Evolutionary conservation across 148 eudicot species (phyloP).

Genomic region (Rhododendron williamsianum): DNA sequence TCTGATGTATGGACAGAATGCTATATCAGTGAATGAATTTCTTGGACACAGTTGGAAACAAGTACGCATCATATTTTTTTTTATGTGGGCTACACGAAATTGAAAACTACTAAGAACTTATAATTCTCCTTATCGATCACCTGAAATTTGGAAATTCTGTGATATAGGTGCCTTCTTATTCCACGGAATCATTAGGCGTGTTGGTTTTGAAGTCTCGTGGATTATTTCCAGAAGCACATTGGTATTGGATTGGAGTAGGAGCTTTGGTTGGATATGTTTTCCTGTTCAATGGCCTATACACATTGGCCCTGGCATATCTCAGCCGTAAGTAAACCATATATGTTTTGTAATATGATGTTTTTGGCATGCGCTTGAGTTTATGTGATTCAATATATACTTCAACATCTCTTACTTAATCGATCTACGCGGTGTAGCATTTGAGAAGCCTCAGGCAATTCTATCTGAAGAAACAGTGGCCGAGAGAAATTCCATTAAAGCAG

Average conservation of each 20-base stretch:
- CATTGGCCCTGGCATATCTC: conserved; percentile 42
- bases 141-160: neutral
- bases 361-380: neutral
- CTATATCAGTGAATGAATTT: conserved; percentile 51
- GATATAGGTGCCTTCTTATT: conserved; percentile 7
- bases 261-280: conserved; percentile 41
- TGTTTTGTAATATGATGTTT: neutral
- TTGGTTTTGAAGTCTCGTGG: conserved; percentile 44
- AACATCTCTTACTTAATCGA: neutral
- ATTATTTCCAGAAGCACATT: conserved; percentile 34
- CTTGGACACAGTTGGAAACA: conserved; percentile 50
- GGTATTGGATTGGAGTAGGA: conserved; percentile 72
- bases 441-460: conserved; percentile 1
- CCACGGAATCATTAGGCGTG: conserved; percentile 29
- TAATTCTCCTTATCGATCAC: too few relatives aligned
- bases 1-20: conserved; percentile 46
- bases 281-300: conserved; percentile 35
- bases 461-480: neutral
- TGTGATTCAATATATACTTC: neutral
- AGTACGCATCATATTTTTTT: conserved; percentile 11
- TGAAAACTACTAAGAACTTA: neutral
- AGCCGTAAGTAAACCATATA: conserved; percentile 29
- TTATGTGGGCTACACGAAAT: neutral
- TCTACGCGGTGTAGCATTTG: neutral
- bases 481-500: neutral